Evolutionary conservation across 331 rosid genomes (phyloP).

Genomic region (Erythrophleum ivorense): DNA sequence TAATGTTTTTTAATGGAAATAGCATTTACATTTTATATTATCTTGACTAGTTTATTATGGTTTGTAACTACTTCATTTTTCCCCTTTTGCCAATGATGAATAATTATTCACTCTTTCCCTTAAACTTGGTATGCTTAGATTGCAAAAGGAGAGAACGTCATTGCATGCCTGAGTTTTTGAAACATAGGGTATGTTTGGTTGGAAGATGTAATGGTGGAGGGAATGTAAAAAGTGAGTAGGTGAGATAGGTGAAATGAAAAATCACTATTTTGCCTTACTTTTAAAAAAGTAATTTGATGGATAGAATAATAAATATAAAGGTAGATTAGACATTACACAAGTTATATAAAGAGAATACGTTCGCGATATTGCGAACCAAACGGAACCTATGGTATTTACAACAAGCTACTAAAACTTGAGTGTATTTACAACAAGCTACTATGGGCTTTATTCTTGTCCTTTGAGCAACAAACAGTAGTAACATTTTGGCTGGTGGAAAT

Average conservation of each 20-base stretch:
- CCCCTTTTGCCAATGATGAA: background rate
- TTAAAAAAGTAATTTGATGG: too few species aligned
- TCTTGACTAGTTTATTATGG: background rate
- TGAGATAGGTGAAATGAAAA: too few species aligned
- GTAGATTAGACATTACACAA: too few species aligned
- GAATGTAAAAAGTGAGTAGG: too few species aligned
- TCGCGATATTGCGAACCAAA: too few species aligned
- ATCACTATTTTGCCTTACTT: too few species aligned
- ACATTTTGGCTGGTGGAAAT: background rate
- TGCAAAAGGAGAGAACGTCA: background rate
- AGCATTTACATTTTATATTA: background rate
- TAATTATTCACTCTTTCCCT: background rate
- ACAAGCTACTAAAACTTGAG: background rate
- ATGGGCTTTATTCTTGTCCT: background rate
- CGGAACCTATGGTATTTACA: too few species aligned
- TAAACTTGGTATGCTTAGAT: background rate
- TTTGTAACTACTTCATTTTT: background rate
- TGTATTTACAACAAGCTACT: background rate
- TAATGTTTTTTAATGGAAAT: background rate
- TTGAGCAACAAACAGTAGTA: background rate
- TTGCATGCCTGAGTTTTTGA: background rate
- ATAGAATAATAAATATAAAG: too few species aligned
- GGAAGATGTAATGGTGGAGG: too few species aligned
- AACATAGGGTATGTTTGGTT: too few species aligned
- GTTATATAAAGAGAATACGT: too few species aligned